phyloP scores from a whole-genome alignment of 805 yeast species.

The Teunomyces aglyptinius region DNA sequence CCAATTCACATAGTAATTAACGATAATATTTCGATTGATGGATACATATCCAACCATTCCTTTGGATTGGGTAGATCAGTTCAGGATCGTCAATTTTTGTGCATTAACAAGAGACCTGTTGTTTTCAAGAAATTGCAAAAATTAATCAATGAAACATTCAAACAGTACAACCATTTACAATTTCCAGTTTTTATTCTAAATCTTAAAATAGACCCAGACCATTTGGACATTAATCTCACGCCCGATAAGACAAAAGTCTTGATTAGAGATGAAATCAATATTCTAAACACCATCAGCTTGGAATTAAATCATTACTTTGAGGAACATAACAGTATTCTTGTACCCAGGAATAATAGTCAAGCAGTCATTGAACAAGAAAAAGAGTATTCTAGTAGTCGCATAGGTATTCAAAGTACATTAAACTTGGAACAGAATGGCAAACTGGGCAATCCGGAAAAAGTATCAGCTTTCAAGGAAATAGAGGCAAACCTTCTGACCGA shows the following conservation, averaged over 20 bases:
- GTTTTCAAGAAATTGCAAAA: constrained; percentile 52
- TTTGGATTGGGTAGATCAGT: constrained; percentile 68
- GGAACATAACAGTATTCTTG: constrained; percentile 23
- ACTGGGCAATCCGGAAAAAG: too few relatives aligned
- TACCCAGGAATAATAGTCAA: constrained; percentile 7
- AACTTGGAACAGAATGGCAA: background rate
- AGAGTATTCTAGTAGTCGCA: background rate
- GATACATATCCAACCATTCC: constrained; percentile 72
- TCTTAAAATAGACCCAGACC: constrained; percentile 48
- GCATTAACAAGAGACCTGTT: constrained; percentile 76
- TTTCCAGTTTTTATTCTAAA: constrained; percentile 68
- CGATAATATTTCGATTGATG: constrained; percentile 43
- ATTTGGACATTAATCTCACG: constrained; percentile 81
- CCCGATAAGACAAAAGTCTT: constrained; percentile 83
- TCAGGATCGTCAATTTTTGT: constrained; percentile 73
- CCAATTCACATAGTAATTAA: constrained; percentile 45
- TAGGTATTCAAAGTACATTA: background rate
- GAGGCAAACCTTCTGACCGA: too few relatives aligned
- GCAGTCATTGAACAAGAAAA: background rate
- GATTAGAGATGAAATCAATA: constrained; percentile 61
- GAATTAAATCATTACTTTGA: constrained; percentile 49
- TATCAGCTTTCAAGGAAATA: too few relatives aligned
- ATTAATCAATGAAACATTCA: constrained; percentile 71
- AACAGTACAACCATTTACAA: constrained; percentile 67
- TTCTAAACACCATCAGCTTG: constrained; percentile 56